Evolutionary conservation across 345 rosid genomes (phyloP).

Genomic region (Arabidopsis thaliana): TAIR10.1 NC_003074.8:19862001-19862500

Average conservation of each 20-base stretch:
- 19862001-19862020: constrained; percentile 85
- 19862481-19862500: constrained; percentile 12
- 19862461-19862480: constrained; percentile 26
- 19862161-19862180: constrained; percentile 85
- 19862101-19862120: constrained; percentile 37
- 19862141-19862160: constrained; percentile 87
- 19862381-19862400: constrained; percentile 75
- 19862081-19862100: not conserved
- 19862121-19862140: constrained; percentile 83
- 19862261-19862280: constrained; percentile 54
- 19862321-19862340: constrained; percentile 83
- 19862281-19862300: constrained; percentile 89
- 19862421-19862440: constrained; percentile 60
- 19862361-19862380: constrained; percentile 79
- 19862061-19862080: constrained; percentile 22
- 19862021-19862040: constrained; percentile 69
- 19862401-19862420: constrained; percentile 74
- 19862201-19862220: not conserved
- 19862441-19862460: constrained; percentile 17
- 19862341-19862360: constrained; percentile 86
- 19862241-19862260: constrained; percentile 5
- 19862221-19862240: not conserved
- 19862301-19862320: constrained; percentile 83
- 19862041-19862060: constrained; percentile 17
- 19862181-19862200: constrained; percentile 60